A percentile compares a stretch with the other conserved stretches of the same genome.
Evolutionary conservation across 192 early-diverging fungal genomes (phyloP).

Genomic region (Powellomyces hirtus): DNA sequence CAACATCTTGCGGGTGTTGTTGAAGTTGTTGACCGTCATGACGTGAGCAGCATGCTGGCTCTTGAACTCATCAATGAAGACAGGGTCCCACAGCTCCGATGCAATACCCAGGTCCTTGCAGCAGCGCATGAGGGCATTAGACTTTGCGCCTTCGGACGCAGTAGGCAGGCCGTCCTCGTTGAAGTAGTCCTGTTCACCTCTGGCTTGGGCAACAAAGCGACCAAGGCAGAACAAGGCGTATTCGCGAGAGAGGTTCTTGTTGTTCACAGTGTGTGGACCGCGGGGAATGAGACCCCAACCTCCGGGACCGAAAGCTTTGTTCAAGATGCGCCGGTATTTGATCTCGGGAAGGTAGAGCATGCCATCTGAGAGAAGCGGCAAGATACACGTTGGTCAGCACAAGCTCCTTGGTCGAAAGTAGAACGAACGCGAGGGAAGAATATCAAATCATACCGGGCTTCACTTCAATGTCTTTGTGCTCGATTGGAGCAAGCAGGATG

Average conservation of each 20-base stretch:
- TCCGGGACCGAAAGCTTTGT: conserved; percentile 6
- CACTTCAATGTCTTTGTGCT: conserved; percentile 84
- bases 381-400: too few species aligned
- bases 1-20: conserved; percentile 73
- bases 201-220: conserved; percentile 27
- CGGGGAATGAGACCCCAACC: conserved; percentile 23
- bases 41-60: conserved; percentile 74
- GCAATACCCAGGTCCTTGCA: conserved; percentile 40
- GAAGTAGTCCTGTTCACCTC: conserved; percentile 11
- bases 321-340: conserved; percentile 4
- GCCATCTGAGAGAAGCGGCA: conserved; percentile 64
- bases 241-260: conserved; percentile 6
- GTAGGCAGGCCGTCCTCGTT: not conserved
- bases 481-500: conserved; percentile 67
- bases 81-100: conserved; percentile 36
- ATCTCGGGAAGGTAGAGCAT: conserved; percentile 93
- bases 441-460: conserved; percentile 72
- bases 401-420: not conserved
- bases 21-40: conserved; percentile 71
- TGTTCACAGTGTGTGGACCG: conserved; percentile 1
- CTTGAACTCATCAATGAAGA: conserved; percentile 46
- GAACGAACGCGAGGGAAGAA: too few species aligned
- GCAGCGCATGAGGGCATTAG: conserved; percentile 23
- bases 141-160: conserved; percentile 2
- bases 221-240: conserved; percentile 19